Evolutionary conservation across 441 rosid genomes (phyloP), one percentile per base, ranked within the genome.

Genomic region (Pelargonium fulgidum): DNA sequence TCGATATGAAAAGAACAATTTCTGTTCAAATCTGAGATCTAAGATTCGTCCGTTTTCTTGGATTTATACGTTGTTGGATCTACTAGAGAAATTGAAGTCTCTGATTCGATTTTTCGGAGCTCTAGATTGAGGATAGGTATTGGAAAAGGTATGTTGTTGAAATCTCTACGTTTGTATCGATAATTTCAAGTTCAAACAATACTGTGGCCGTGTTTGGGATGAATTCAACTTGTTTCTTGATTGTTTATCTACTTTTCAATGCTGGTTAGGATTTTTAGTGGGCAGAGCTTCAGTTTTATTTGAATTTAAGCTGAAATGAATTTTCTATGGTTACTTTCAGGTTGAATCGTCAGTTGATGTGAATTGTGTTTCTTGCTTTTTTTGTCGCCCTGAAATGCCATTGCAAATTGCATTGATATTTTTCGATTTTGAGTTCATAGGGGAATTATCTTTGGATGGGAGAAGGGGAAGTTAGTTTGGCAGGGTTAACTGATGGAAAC

Each of bases 381-480:
- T 1, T 54, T 14, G 20, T 14, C 58, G 12, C 58, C 16, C 19
- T 14, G 17, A 14, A 52, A 52, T 52, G 19, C 7, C 17, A 52
- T 52, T 14, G 17, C 17, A 52, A 14, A 50, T 54, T 54, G 61
- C 10, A 54, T 16, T 16, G 61, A n/a, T 62, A 3, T 47, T 64
- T 26, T 5, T 50, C 19, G 13, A 19, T 41, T 59, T 68, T 68
- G 67, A 65, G 71, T 39, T 64, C 70, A 45, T 22, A 12, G 48
- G 62, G 70, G 33, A 67, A 65, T 48, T 39, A 66, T 3, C 67
- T 70, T 65, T 54, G 70, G 68, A 85, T 86, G 91, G 93, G 76
- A 79, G 93, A 84, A 74, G 83, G 50, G 64, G 80, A 77, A 24
- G 77, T 77, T 79, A 81, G 84, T 76, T 56, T 70, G 77, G 79